Percentiles rank a stretch among this genome's conserved stretches.
Evolutionary conservation across 345 rosid species (phyloP).

Genomic region (Diplotaxis tenuifolia): DNA sequence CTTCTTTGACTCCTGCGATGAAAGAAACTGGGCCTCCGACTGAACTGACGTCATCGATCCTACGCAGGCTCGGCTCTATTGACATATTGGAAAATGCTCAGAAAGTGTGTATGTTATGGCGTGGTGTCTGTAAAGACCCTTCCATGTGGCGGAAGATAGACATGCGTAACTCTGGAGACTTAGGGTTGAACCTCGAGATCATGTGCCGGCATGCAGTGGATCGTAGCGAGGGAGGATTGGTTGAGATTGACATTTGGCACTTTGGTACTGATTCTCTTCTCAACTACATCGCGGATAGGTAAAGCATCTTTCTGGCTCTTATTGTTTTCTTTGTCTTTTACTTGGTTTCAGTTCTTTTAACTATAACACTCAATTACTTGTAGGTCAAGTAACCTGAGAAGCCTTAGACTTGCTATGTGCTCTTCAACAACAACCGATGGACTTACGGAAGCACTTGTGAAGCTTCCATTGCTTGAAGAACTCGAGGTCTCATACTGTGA

Average conservation of each 20-base stretch:
- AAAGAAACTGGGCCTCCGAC: conserved; percentile 45
- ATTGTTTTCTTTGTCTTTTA: neutral
- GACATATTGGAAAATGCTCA: conserved; percentile 49
- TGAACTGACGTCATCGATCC: conserved; percentile 46
- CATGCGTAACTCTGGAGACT: conserved; percentile 16
- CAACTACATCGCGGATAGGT: conserved; percentile 46
- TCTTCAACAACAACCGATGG: conserved; percentile 40
- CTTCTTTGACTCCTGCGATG: neutral
- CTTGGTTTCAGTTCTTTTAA: neutral
- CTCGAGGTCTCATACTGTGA: conserved; percentile 40
- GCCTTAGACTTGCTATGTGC: conserved; percentile 46
- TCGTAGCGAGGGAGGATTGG: conserved; percentile 50
- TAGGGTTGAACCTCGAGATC: neutral
- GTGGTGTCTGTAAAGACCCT: conserved; percentile 47
- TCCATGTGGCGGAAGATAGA: conserved; percentile 52
- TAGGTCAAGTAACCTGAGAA: too few species aligned
- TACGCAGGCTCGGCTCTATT: conserved; percentile 37
- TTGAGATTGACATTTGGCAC: conserved; percentile 41
- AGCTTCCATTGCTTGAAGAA: too few species aligned
- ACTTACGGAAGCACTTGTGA: conserved; percentile 33
- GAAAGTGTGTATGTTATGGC: conserved; percentile 56
- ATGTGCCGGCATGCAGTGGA: conserved; percentile 56
- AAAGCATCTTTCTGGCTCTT: neutral
- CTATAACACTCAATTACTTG: neutral
- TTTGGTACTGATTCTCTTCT: conserved; percentile 51